Evolutionary conservation across 1,284 basidiomycete genomes (phyloP).

Genomic region (Entoloma clypeatum): DNA sequence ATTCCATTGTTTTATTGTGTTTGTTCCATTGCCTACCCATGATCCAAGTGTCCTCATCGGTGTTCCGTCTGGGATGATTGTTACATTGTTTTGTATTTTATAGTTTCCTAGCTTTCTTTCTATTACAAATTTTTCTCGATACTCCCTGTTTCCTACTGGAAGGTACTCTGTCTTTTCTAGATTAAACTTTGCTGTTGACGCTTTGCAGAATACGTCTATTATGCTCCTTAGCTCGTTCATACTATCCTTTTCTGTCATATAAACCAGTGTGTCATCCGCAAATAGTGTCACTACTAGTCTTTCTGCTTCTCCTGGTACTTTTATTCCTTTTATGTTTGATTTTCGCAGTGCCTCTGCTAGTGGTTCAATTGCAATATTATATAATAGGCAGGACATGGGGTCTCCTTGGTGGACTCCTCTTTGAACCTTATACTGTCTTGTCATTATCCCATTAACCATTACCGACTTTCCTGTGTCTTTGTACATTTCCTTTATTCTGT

Average conservation of each 20-base stretch:
- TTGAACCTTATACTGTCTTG: conserved; percentile 24
- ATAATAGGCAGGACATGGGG: conserved; percentile 13
- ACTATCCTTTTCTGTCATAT: conserved; percentile 22
- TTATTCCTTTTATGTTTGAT: conserved; percentile 28
- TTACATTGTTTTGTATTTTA: conserved; percentile 13
- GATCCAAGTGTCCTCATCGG: conserved; percentile 27
- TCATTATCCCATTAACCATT: conserved; percentile 32
- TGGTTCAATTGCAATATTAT: conserved; percentile 11
- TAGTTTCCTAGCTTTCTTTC: conserved; percentile 11
- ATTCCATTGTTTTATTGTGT: conserved; percentile 21
- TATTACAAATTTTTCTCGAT: conserved; percentile 14
- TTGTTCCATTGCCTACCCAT: conserved; percentile 24
- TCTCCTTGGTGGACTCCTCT: conserved; percentile 29
- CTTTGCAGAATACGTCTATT: conserved; percentile 29
- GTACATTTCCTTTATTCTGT: conserved; percentile 30
- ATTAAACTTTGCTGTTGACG: conserved; percentile 35
- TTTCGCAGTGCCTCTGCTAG: conserved; percentile 5
- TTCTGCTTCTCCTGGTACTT: conserved; percentile 20
- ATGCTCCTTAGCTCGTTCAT: conserved; percentile 19
- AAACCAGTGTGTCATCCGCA: conserved; percentile 31
- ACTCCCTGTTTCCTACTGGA: conserved; percentile 24
- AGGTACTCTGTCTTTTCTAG: conserved; percentile 29
- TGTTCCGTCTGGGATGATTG: conserved; percentile 25
- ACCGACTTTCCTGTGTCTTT: conserved; percentile 28
- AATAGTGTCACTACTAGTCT: conserved; percentile 27